Evolutionary conservation across 116 monocot genomes (phyloP), one percentile per base, ranked within the genome.

Genomic region (Phalaenopsis hybrid): DNA sequence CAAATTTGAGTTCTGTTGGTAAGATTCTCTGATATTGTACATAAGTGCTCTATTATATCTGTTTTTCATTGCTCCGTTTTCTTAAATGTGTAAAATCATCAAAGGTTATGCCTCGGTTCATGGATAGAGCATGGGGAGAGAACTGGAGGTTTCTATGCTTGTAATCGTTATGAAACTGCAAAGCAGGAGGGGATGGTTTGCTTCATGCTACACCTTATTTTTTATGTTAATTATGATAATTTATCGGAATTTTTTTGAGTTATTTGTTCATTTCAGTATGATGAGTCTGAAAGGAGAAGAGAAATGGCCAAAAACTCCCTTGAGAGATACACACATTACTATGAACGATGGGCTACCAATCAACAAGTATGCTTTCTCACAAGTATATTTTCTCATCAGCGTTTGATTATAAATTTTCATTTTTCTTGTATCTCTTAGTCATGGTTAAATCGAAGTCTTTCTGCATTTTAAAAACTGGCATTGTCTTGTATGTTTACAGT

Each of bases 221-320:
- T 43, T 18, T 16, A 21, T 69, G 8, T 51, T 37, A 31, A 13
- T 68, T 23, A 45, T 76, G 74, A 44, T 78, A 55, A 8, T 16
- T 13, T 41, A 15, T 58, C 20, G 57, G 82, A 75, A 11, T 15
- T 68, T 21, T 82, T 77, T 79, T 75, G 45, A 72, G n/a, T 37
- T 20, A 44, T 13, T 77, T 79, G 55, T 78, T 82, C 49, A 52
- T 88, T 89, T 87, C 84, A 99, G 99, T 99, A 95, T 92, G 99
- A 99, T 88, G 99, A 99, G 86, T 82, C 95, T 79, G 99, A 99
- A 82, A 93, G 91, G 87, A 95, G 99, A 84, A 93, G 95, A 88
- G 99, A 99, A 85, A 99, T 99, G 95, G 99, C 99, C 68, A 99
- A 95, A 81, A 93, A 99, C 80, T 99, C 99, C 17, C 93, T 99